phyloP scores from a whole-genome alignment of 75 land plant genomes.

The Selaginella moellendorffii region DNA sequence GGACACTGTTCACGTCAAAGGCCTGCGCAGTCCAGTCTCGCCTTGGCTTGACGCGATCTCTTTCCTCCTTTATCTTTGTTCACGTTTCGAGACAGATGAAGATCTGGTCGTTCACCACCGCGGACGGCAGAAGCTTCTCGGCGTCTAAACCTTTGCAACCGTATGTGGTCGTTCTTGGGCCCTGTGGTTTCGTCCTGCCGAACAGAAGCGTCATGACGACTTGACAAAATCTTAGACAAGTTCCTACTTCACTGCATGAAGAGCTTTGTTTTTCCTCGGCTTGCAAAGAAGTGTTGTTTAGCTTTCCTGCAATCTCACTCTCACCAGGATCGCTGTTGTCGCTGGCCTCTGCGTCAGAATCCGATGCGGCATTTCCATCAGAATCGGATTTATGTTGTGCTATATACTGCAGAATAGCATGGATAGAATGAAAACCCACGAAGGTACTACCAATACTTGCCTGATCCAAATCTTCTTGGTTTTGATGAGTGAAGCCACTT shows the following conservation, averaged over 20 bases:
- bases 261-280: too few relatives aligned
- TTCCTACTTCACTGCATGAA: background rate
- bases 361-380: background rate
- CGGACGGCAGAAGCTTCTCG: constrained; percentile 53
- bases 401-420: background rate
- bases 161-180: constrained; percentile 16
- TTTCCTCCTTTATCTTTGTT: constrained; percentile 88
- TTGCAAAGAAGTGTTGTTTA: too few relatives aligned
- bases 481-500: constrained; percentile 77
- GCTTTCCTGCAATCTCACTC: background rate
- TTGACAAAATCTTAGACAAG: background rate
- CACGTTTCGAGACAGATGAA: constrained; percentile 40
- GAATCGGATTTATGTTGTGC: background rate
- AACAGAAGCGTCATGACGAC: background rate
- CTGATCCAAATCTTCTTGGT: constrained; percentile 71
- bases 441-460: constrained; percentile 18
- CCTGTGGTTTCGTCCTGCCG: background rate
- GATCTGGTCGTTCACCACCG: constrained; percentile 21
- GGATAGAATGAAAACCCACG: background rate
- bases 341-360: background rate
- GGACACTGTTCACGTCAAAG: too few relatives aligned
- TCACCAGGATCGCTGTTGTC: background rate
- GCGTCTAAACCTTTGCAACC: too few relatives aligned
- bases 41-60: constrained; percentile 36
- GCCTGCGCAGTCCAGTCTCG: constrained; percentile 11